Evolutionary conservation across 78 protist species (phyloP).

Genomic region (Dictyostelium citrinum): DNA sequence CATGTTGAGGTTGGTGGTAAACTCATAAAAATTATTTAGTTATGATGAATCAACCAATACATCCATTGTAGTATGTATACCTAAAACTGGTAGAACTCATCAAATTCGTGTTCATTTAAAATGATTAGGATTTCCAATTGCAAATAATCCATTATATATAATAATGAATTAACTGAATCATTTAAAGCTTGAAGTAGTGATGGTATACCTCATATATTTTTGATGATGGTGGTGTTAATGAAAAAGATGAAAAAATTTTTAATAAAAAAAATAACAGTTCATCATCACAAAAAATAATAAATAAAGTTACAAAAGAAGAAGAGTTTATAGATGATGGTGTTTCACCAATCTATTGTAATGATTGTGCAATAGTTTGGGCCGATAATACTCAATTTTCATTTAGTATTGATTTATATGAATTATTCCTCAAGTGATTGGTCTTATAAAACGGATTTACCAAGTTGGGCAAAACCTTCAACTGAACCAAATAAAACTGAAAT

Average conservation of each 20-base stretch:
- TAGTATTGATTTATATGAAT: slow-evolving; percentile 70
- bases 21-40: not conserved
- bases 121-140: slow-evolving; percentile 86
- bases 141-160: slow-evolving; percentile 88
- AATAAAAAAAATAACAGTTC: not conserved
- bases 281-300: not conserved
- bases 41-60: slow-evolving; percentile 34
- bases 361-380: slow-evolving; percentile 52
- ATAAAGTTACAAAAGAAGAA: not conserved
- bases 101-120: slow-evolving; percentile 94
- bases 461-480: slow-evolving; percentile 33
- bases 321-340: not conserved
- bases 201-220: slow-evolving; percentile 22
- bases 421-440: slow-evolving; percentile 12
- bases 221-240: not conserved
- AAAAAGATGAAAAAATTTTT: not conserved
- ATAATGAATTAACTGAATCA: slow-evolving; percentile 7
- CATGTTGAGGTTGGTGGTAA: slow-evolving; percentile 44
- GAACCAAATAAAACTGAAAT: not conserved
- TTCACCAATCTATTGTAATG: slow-evolving; percentile 51
- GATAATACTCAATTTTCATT: slow-evolving; percentile 7
- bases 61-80: slow-evolving; percentile 53
- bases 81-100: slow-evolving; percentile 94
- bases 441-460: slow-evolving; percentile 61
- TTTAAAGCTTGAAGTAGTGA: slow-evolving; percentile 21